These are phyloP conservation scores for Neurospora sp. DNA, from an alignment of 495 filamentous ascomycete genomes.

Conservation along the genomic window DNA sequence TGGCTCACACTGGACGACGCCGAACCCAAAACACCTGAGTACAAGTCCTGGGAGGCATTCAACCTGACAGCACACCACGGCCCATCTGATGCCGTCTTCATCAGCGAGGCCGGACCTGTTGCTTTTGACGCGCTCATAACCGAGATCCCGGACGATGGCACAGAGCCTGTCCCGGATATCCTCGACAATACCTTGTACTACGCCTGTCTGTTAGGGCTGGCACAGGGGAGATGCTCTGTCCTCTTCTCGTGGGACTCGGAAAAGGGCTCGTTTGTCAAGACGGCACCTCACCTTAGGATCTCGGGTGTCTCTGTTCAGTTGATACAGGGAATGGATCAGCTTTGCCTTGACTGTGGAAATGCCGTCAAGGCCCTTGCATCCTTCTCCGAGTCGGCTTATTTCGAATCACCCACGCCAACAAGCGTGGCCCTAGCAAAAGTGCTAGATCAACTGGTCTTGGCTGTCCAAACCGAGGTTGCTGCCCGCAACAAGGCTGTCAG, in stretches of 20 bases:
- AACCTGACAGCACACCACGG: conserved; percentile 28
- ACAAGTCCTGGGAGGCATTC: conserved; percentile 68
- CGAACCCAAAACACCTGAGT: conserved; percentile 27
- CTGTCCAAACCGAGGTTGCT: conserved; percentile 47
- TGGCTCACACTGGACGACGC: conserved; percentile 39
- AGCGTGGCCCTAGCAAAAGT: conserved; percentile 53
- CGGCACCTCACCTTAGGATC: conserved; percentile 45
- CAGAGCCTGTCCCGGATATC: conserved; percentile 11
- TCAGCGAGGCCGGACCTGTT: conserved; percentile 65
- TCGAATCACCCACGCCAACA: conserved; percentile 34
- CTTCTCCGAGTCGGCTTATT: conserved; percentile 42
- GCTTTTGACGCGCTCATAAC: conserved; percentile 61
- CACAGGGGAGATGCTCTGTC: conserved; percentile 69
- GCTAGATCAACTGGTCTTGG: conserved; percentile 43
- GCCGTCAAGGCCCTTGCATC: conserved; percentile 40
- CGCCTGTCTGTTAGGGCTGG: conserved; percentile 57
- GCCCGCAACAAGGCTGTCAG: conserved; percentile 24
- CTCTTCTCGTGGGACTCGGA: conserved; percentile 61
- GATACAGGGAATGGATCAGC: conserved; percentile 45
- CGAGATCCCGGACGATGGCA: neutral
- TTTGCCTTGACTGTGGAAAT: conserved; percentile 51
- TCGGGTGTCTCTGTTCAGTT: conserved; percentile 56
- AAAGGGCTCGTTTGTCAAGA: conserved; percentile 47
- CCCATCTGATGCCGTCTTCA: conserved; percentile 37
- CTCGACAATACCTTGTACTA: conserved; percentile 42